Conservation (phyloP, 1,284 basidiomycete species). For the Cryptococcus jaspeensis region DNA sequence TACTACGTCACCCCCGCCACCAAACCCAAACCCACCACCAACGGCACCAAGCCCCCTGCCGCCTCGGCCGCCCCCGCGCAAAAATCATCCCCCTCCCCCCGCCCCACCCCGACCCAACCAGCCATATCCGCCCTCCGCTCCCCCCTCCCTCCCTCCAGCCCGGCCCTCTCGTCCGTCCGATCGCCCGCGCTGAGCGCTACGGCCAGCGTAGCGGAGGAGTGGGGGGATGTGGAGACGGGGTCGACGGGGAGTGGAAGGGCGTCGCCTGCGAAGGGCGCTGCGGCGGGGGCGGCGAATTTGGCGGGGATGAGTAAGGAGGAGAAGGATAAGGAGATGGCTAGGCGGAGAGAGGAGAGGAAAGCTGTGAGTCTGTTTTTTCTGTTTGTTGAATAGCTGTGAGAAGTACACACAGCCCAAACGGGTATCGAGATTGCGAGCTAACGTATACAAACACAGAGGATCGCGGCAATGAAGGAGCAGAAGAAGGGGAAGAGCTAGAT, state of each 20-base stretch:
- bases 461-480: slow-evolving; percentile 50
- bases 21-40: slow-evolving; percentile 20
- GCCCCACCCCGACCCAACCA: no score
- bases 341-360: slow-evolving; percentile 82
- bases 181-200: slow-evolving; percentile 4
- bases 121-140: no score
- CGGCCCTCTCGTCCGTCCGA: background rate
- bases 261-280: slow-evolving; percentile 19
- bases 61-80: slow-evolving; percentile 1
- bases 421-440: background rate
- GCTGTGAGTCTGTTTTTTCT: slow-evolving; percentile 43
- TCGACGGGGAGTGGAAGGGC: slow-evolving; percentile 32
- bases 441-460: slow-evolving; percentile 24
- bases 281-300: slow-evolving; percentile 31
- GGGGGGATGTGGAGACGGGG: slow-evolving; percentile 28
- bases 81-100: no score
- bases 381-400: background rate
- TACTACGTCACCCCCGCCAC: slow-evolving; percentile 31
- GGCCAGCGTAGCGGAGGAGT: slow-evolving; percentile 14
- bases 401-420: no score
- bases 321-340: slow-evolving; percentile 81
- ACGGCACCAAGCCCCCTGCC: slow-evolving; percentile 9
- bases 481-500: slow-evolving; percentile 35
- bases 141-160: slow-evolving; percentile 2
- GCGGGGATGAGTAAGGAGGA: slow-evolving; percentile 73